Conservation (phyloP, 495 filamentous ascomycete genomes). For the Daldinia concentrica region DNA sequence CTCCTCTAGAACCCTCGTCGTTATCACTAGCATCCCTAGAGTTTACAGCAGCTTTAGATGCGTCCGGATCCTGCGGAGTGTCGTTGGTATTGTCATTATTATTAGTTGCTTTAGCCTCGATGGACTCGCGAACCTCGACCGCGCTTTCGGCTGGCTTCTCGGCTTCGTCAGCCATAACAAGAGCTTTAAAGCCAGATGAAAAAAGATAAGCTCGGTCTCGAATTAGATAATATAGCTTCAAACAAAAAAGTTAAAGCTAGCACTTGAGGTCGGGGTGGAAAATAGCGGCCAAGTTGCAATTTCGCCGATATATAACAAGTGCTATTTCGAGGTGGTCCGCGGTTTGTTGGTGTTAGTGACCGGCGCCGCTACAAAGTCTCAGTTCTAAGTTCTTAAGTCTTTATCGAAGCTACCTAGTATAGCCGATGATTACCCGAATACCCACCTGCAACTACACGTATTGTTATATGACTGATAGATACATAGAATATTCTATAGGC, state of each 20-base stretch:
- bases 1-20: not conserved
- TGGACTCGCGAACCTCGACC: slow-evolving; percentile 57
- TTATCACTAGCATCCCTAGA: slow-evolving; percentile 11
- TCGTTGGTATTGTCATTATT: slow-evolving; percentile 42
- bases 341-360: slow-evolving; percentile 15
- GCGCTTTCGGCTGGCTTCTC: slow-evolving; percentile 42
- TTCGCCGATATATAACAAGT: not conserved
- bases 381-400: not conserved
- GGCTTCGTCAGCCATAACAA: slow-evolving; percentile 35
- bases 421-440: not conserved
- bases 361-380: not conserved
- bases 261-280: slow-evolving; percentile 2
- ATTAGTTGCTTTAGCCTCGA: slow-evolving; percentile 53
- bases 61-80: not conserved
- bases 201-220: not conserved
- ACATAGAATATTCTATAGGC: not conserved
- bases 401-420: not conserved
- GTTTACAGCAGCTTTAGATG: not conserved
- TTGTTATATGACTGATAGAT: not conserved
- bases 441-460: not conserved
- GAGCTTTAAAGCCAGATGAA: not conserved
- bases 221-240: not conserved
- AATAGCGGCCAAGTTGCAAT: slow-evolving; percentile 20
- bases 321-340: slow-evolving; percentile 11
- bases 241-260: not conserved